phyloP scores from a whole-genome alignment of 306 rosid genomes.

The Hippophae rhamnoides region DNA sequence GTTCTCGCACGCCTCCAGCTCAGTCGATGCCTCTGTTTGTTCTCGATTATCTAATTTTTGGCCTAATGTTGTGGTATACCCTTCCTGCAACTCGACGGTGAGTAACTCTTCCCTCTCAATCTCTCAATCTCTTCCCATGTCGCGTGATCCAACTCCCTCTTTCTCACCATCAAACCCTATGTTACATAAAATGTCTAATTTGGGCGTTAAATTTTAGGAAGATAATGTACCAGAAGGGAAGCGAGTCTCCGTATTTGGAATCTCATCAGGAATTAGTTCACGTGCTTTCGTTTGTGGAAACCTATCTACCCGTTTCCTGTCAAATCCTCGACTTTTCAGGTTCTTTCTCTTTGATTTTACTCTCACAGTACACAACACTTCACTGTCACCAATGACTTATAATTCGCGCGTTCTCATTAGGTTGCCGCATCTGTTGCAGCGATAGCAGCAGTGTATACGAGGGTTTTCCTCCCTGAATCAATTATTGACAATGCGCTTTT shows the following conservation, averaged over 20 bases:
- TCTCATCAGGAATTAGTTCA: conserved; percentile 52
- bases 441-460: conserved; percentile 51
- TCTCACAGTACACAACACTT: neutral
- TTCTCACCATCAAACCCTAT: no score
- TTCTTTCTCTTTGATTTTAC: conserved; percentile 10
- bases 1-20: no score
- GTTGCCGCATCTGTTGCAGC: conserved; percentile 55
- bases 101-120: no score
- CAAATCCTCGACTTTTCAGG: conserved; percentile 74
- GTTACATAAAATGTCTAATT: neutral
- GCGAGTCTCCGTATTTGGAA: conserved; percentile 25
- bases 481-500: conserved; percentile 29
- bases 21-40: no score
- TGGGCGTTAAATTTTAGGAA: conserved; percentile 40
- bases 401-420: conserved; percentile 10
- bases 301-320: conserved; percentile 65
- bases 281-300: conserved; percentile 73
- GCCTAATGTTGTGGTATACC: no score
- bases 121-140: no score
- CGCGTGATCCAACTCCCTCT: no score
- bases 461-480: conserved; percentile 67
- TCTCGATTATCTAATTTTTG: no score
- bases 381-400: neutral
- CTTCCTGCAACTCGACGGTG: no score
- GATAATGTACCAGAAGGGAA: conserved; percentile 64